Conservation (phyloP, 371 early-diverging fungal species). For the Apophysomyces elegans region DNA sequence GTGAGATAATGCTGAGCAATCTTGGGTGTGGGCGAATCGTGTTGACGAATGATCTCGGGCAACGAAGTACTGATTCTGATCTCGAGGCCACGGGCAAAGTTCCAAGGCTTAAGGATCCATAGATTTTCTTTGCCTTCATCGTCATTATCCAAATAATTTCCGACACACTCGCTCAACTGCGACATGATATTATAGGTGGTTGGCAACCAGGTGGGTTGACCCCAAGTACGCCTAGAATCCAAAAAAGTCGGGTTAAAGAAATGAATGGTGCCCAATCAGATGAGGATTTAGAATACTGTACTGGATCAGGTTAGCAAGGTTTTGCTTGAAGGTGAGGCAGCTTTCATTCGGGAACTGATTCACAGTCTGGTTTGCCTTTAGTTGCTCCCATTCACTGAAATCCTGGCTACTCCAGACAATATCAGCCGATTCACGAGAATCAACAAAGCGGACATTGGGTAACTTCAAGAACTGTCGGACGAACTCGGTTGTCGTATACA, state of each 20-base stretch:
- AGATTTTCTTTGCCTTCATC: constrained; percentile 37
- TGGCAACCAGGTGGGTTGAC: constrained; percentile 53
- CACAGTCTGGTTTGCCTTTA: constrained; percentile 49
- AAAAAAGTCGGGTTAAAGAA: not conserved
- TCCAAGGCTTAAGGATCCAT: constrained; percentile 49
- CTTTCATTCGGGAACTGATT: constrained; percentile 61
- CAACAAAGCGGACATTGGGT: constrained; percentile 50
- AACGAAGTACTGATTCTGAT: constrained; percentile 49
- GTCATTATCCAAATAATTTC: constrained; percentile 43
- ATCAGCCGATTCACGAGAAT: constrained; percentile 50
- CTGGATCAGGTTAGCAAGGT: constrained; percentile 53
- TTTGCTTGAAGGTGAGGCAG: constrained; percentile 57
- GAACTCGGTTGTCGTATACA: constrained; percentile 54
- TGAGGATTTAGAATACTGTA: constrained; percentile 17
- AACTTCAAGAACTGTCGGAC: constrained; percentile 54
- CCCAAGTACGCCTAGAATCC: constrained; percentile 40
- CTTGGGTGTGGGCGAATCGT: constrained; percentile 53
- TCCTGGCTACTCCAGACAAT: constrained; percentile 58
- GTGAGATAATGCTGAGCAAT: constrained; percentile 58
- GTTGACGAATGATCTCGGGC: constrained; percentile 52
- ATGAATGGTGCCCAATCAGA: not conserved
- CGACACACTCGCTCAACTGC: constrained; percentile 54
- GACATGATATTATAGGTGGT: constrained; percentile 55
- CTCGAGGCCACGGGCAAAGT: constrained; percentile 58
- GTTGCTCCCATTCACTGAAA: constrained; percentile 53